Percentiles rank a stretch among this genome's conserved stretches.
These are phyloP conservation scores for Triglochin maritima DNA, from an alignment of 106 monocot species.

Conservation along the genomic window DNA sequence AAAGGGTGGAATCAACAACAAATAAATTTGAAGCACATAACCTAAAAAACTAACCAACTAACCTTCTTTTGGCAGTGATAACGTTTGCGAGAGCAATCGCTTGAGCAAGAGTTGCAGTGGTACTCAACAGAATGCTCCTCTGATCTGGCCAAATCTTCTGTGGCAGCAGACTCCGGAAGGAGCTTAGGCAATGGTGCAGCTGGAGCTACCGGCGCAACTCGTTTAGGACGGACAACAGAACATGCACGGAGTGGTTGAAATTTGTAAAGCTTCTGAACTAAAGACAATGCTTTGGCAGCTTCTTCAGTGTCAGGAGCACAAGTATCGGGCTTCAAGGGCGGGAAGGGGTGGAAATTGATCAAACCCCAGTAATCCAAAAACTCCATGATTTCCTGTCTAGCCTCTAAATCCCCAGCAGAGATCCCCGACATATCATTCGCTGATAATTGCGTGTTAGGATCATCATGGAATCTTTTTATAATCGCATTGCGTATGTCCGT, in stretches of 20 bases:
- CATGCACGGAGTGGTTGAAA: constrained; percentile 43
- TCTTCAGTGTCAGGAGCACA: constrained; percentile 5
- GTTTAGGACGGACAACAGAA: constrained; percentile 17
- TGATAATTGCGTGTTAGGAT: constrained; percentile 54
- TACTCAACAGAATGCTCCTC: constrained; percentile 86
- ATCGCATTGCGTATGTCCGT: constrained; percentile 65
- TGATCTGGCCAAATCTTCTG: constrained; percentile 45
- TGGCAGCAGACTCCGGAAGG: constrained; percentile 47
- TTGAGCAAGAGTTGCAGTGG: constrained; percentile 94
- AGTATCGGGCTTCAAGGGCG: constrained; percentile 24
- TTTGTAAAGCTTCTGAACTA: constrained; percentile 61
- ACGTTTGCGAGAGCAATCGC: constrained; percentile 86
- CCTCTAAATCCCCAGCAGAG: constrained; percentile 40
- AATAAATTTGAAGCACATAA: neutral
- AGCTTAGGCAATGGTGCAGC: constrained; percentile 16
- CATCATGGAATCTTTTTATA: constrained; percentile 59
- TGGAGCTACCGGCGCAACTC: constrained; percentile 21
- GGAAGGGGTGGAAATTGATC: constrained; percentile 96
- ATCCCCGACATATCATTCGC: constrained; percentile 48
- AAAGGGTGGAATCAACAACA: too few species aligned
- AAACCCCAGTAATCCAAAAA: constrained; percentile 93
- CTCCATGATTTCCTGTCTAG: constrained; percentile 67
- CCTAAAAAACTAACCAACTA: neutral
- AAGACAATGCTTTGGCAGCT: constrained; percentile 19
- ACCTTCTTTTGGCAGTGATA: constrained; percentile 98